Base-by-base conservation (phyloP, 345 rosid genomes). In the Salix purpurea region DNA sequence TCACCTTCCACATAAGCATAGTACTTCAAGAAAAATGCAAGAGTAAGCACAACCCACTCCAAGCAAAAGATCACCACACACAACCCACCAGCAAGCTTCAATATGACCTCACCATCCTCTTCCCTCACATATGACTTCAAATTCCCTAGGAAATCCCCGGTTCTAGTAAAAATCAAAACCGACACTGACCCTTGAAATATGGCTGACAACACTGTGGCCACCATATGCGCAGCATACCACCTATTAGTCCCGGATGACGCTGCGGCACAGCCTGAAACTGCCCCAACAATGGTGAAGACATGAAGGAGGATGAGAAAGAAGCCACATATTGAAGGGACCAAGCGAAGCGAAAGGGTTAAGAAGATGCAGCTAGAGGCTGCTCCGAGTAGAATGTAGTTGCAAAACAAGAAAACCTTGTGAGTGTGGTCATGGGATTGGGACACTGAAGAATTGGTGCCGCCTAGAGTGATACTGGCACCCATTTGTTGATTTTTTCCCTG, bases 111-210 rank as follows among this genome's bases (percentile, higher is more conserved):
- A 0, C 85, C 99, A 66, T 95, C 99, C 54, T 90, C 96, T 70
- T 93, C 97, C 73, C 92, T 85, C 23, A 93, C 99, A 67, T 95
- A 93, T 6, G 98, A 88, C 84, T 90, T 90, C 77, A 95, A 83
- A 54, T 88, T 77, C 64, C 83, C 85, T 0, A 95, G 88, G 66
- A 95, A 91, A 70, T 87, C 86, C n/a, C 81, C 75, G 0, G 98
- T 91, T 69, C 92, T 86, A 1, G 91, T 89, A 80, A 92, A 90
- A 70, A 93, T 89, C 78, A 94, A 71, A 24, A 94, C 93, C 2
- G 97, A 90, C 6, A 93, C 90, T 0, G 99, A 95, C 0, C 99
- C 99, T 71, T 95, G 97, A 82, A 95, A 95, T 8, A 95, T 95
- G 5, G 98, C 99, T 0, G 98, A 88, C 39, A 91, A 84, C 44